Conservation (phyloP, 805 yeast species). For the Metschnikowia proteae region DNA sequence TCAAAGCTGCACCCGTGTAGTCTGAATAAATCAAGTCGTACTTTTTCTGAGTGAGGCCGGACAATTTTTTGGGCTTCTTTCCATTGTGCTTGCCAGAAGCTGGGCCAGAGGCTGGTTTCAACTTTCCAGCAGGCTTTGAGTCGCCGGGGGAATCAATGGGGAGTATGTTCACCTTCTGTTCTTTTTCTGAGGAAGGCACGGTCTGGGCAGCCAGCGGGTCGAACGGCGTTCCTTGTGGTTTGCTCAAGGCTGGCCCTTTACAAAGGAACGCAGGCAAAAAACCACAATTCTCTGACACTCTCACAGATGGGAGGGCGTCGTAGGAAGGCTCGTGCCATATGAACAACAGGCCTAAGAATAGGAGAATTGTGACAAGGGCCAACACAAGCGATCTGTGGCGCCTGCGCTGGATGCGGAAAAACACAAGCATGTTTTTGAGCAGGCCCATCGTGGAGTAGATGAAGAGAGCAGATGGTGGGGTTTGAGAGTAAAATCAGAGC, state of each 20-base stretch:
- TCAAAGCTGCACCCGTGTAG: slow-evolving; percentile 5
- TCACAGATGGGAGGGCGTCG: slow-evolving; percentile 6
- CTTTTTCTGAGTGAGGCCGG: slow-evolving; percentile 8
- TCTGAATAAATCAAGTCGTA: slow-evolving; percentile 13
- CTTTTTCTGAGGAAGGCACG: background rate
- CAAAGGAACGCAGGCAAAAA: slow-evolving; percentile 14
- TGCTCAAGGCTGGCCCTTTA: background rate
- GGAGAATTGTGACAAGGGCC: slow-evolving; percentile 6
- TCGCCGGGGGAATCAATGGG: background rate
- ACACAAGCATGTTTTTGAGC: slow-evolving; percentile 8
- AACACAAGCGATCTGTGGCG: slow-evolving; percentile 11
- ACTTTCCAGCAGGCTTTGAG: background rate
- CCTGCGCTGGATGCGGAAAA: slow-evolving; percentile 16
- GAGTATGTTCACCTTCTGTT: background rate
- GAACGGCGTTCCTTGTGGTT: background rate
- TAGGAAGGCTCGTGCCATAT: slow-evolving; percentile 6
- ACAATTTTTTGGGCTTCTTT: too few species aligned
- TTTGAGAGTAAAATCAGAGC: background rate
- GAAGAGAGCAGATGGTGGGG: background rate
- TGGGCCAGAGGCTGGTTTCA: background rate
- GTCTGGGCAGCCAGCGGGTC: background rate
- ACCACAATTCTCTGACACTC: slow-evolving; percentile 6
- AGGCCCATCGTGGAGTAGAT: slow-evolving; percentile 7
- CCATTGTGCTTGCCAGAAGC: background rate
- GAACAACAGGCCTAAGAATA: slow-evolving; percentile 8